Conservation (phyloP, 345 rosid genomes). For the Fremontodendron californicum region DNA sequence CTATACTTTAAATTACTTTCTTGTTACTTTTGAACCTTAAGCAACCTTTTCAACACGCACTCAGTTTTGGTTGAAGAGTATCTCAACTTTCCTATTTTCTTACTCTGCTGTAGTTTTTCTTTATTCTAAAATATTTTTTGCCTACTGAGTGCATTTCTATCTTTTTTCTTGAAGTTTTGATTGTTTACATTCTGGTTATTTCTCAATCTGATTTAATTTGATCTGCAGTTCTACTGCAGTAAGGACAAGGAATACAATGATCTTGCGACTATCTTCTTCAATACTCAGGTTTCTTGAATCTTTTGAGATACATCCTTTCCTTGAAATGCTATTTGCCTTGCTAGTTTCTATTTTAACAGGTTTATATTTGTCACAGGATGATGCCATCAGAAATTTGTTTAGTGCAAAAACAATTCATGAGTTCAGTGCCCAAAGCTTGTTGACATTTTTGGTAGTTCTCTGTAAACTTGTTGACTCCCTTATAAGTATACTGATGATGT, state of each 20-base stretch:
- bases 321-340: not conserved
- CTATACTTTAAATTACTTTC: not conserved
- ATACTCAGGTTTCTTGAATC: slow-evolving; percentile 71
- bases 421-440: slow-evolving; percentile 85
- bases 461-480: slow-evolving; percentile 4
- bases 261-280: slow-evolving; percentile 97
- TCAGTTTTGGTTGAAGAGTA: not conserved
- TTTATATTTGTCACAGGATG: slow-evolving; percentile 57
- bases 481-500: not conserved
- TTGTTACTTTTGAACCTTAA: not conserved
- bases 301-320: not conserved
- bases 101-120: not conserved
- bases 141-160: not conserved
- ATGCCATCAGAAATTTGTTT: slow-evolving; percentile 96
- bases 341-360: slow-evolving; percentile 9
- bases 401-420: slow-evolving; percentile 98
- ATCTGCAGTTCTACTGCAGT: slow-evolving; percentile 79
- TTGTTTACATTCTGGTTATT: not conserved
- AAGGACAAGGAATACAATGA: slow-evolving; percentile 81
- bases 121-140: not conserved
- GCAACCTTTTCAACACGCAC: not conserved
- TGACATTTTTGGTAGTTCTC: slow-evolving; percentile 80
- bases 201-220: slow-evolving; percentile 12
- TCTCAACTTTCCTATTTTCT: not conserved
- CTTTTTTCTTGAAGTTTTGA: not conserved